Percentiles rank a stretch among this genome's conserved stretches.
Evolutionary conservation across 257 asterid species (phyloP).

Genomic region (Gynochthodes officinalis): DNA sequence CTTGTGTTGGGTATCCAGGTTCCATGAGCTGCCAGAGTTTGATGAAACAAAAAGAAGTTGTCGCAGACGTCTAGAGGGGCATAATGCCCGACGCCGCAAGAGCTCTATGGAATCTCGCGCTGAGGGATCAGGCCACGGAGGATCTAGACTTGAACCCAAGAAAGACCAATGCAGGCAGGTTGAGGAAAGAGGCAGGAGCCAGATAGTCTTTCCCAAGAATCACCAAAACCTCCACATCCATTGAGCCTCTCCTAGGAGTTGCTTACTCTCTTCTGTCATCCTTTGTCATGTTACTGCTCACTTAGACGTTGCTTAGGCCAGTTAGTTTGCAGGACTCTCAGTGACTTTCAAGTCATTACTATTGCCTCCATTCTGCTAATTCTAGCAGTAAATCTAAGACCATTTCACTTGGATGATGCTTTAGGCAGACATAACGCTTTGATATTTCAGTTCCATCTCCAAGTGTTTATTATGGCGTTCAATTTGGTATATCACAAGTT

Average conservation of each 20-base stretch:
- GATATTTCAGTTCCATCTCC: neutral
- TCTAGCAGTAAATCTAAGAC: neutral
- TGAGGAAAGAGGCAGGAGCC: slow-evolving; percentile 19
- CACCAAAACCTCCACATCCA: slow-evolving; percentile 26
- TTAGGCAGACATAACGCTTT: neutral
- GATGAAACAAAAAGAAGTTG: slow-evolving; percentile 57
- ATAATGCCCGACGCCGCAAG: slow-evolving; percentile 53
- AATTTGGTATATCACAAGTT: neutral
- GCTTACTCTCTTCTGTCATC: slow-evolving; percentile 75
- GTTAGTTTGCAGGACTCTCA: slow-evolving; percentile 4
- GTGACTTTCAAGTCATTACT: neutral
- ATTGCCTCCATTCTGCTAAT: no score
- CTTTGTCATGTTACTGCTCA: neutral
- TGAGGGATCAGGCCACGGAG: slow-evolving; percentile 14
- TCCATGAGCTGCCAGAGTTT: slow-evolving; percentile 50
- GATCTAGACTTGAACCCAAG: slow-evolving; percentile 9
- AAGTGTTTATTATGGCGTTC: neutral
- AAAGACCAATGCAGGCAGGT: slow-evolving; percentile 22
- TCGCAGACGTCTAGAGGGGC: slow-evolving; percentile 51
- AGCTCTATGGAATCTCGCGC: slow-evolving; percentile 29
- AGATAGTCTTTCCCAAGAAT: neutral
- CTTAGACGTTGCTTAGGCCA: neutral
- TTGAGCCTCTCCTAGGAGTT: slow-evolving; percentile 12
- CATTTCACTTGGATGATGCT: neutral
- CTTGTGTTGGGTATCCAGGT: slow-evolving; percentile 26